A percentile compares a stretch with the other conserved stretches of the same genome.
phyloP scores from a whole-genome alignment of 768 basidiomycete genomes.

The Candolleomyces eurysporus region DNA sequence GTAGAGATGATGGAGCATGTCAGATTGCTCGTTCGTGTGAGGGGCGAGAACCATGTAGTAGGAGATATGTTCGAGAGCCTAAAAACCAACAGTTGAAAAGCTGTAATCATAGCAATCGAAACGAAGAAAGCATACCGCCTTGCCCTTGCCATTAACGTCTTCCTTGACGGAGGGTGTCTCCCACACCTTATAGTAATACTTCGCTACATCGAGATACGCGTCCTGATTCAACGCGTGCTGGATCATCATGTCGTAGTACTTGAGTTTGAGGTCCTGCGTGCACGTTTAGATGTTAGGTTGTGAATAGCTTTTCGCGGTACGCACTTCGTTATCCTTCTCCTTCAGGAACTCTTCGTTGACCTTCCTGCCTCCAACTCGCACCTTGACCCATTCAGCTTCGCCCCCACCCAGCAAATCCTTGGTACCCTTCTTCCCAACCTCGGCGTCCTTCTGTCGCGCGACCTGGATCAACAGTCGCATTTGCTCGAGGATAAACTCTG shows the following conservation, averaged over 20 bases:
- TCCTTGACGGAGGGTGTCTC: slow-evolving; percentile 93
- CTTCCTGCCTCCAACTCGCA: slow-evolving; percentile 87
- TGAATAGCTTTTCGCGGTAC: slow-evolving; percentile 2
- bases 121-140: slow-evolving; percentile 45
- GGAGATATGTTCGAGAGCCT: slow-evolving; percentile 94
- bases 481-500: slow-evolving; percentile 96
- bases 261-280: slow-evolving; percentile 86
- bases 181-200: slow-evolving; percentile 96
- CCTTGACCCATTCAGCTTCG: slow-evolving; percentile 91
- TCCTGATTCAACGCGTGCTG: slow-evolving; percentile 84
- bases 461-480: slow-evolving; percentile 86
- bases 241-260: slow-evolving; percentile 96
- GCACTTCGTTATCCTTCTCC: slow-evolving; percentile 83
- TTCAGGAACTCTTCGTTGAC: slow-evolving; percentile 93
- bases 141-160: slow-evolving; percentile 69
- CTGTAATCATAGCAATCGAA: not conserved
- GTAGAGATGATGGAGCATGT: slow-evolving; percentile 90
- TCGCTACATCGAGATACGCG: slow-evolving; percentile 90
- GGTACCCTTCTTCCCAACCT: slow-evolving; percentile 57
- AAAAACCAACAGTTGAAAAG: slow-evolving; percentile 10
- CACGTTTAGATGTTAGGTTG: slow-evolving; percentile 7
- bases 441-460: slow-evolving; percentile 72
- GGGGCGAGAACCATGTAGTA: slow-evolving; percentile 93
- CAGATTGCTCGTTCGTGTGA: slow-evolving; percentile 95
- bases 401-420: slow-evolving; percentile 67